These are phyloP conservation scores for Melocanna baccifera DNA, from an alignment of 176 grass and related monocot genomes.

Conservation along the genomic window DNA sequence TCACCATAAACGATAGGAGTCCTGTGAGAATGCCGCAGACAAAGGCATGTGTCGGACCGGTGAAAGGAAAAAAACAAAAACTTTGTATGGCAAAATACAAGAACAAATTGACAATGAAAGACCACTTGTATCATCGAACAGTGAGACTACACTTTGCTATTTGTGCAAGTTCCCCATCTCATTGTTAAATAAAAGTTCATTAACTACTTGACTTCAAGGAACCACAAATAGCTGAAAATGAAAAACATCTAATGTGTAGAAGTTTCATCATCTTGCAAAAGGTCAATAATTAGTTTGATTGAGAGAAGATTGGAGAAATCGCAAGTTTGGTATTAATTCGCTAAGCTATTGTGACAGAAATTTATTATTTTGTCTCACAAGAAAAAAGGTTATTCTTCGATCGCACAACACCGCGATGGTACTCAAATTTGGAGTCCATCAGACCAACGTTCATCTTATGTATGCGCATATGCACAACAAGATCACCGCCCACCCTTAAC, in stretches of 20 bases:
- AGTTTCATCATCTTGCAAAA: too few relatives aligned
- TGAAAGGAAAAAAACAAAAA: not conserved
- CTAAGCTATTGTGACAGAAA: too few relatives aligned
- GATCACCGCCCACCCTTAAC: too few relatives aligned
- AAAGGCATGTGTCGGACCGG: conserved; percentile 29
- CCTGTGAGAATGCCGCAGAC: conserved; percentile 93
- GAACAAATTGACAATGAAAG: not conserved
- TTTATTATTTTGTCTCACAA: too few relatives aligned
- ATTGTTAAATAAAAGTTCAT: not conserved
- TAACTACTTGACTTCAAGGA: not conserved
- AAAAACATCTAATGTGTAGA: not conserved
- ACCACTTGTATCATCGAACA: not conserved
- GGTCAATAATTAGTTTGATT: too few relatives aligned
- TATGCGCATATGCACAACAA: too few relatives aligned
- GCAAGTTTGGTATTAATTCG: too few relatives aligned
- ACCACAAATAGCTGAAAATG: conserved; percentile 10
- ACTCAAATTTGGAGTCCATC: too few relatives aligned
- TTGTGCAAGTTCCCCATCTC: not conserved
- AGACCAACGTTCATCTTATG: too few relatives aligned
- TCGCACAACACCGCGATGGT: too few relatives aligned
- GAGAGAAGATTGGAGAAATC: too few relatives aligned
- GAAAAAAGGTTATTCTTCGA: too few relatives aligned
- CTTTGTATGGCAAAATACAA: not conserved
- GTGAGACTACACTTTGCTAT: not conserved
- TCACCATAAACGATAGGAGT: conserved; percentile 97